A percentile compares a stretch with the other conserved stretches of the same genome.
Evolutionary conservation across 176 grass and related monocot species (phyloP).

Genomic region (Raddia distichophylla): DNA sequence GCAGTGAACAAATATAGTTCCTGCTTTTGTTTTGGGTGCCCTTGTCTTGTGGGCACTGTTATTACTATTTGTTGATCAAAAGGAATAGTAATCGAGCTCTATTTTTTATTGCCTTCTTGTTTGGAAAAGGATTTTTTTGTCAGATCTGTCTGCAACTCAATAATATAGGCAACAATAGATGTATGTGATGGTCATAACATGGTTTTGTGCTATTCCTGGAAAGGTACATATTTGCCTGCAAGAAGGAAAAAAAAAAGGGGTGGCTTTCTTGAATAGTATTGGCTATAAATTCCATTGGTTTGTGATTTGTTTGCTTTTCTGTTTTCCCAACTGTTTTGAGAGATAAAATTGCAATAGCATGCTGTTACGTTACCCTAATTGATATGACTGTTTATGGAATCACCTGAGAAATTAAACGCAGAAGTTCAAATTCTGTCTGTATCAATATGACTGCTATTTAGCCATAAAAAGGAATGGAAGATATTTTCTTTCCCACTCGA

Average conservation of each 20-base stretch:
- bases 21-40: neutral
- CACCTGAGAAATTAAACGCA: neutral
- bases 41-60: neutral
- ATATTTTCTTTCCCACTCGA: neutral
- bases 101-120: neutral
- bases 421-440: neutral
- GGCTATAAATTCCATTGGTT: neutral
- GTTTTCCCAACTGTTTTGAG: neutral
- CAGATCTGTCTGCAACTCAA: neutral
- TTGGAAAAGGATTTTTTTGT: neutral
- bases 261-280: neutral
- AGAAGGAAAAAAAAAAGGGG: neutral
- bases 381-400: neutral
- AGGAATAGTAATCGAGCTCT: neutral
- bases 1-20: neutral
- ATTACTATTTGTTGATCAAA: neutral
- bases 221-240: neutral
- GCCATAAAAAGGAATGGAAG: neutral
- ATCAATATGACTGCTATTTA: neutral
- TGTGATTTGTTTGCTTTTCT: constrained; percentile 2
- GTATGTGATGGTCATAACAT: neutral
- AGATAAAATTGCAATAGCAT: neutral
- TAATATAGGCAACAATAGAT: neutral
- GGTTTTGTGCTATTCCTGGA: neutral
- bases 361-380: neutral